Conservation (phyloP, 441 rosid species). For the Theobroma grandiflorum region DNA sequence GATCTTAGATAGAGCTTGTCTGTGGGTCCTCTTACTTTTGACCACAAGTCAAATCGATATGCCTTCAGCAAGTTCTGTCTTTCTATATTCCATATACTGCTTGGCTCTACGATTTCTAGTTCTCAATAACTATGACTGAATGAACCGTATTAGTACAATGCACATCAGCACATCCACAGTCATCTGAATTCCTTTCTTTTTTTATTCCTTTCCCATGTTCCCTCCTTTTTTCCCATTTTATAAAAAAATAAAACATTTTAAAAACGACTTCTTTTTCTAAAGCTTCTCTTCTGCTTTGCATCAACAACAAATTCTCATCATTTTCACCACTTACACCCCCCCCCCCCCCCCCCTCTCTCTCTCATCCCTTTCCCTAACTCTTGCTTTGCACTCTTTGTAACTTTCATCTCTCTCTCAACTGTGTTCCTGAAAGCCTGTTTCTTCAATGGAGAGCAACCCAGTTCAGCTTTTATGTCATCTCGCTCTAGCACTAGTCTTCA, state of each 20-base stretch:
- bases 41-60: slow-evolving; percentile 47
- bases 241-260: slow-evolving; percentile 1
- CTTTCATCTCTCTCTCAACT: neutral
- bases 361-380: slow-evolving; percentile 32
- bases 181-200: slow-evolving; percentile 17
- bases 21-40: slow-evolving; percentile 50
- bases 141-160: slow-evolving; percentile 12
- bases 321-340: slow-evolving; percentile 40
- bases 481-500: slow-evolving; percentile 39
- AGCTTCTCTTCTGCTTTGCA: slow-evolving; percentile 51
- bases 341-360: slow-evolving; percentile 32
- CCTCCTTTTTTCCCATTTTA: slow-evolving; percentile 37
- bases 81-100: too few species aligned
- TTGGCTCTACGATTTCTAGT: slow-evolving; percentile 3
- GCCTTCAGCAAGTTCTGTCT: neutral
- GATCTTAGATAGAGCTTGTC: slow-evolving; percentile 44
- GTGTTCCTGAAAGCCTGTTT: slow-evolving; percentile 27
- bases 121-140: neutral
- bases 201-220: slow-evolving; percentile 41
- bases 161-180: neutral
- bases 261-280: slow-evolving; percentile 57
- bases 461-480: slow-evolving; percentile 44
- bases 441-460: slow-evolving; percentile 64
- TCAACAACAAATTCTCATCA: slow-evolving; percentile 53
- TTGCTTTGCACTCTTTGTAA: slow-evolving; percentile 17